Base-by-base conservation (phyloP, 129 eudicot genomes). In the Ambrosia trifida region DNA sequence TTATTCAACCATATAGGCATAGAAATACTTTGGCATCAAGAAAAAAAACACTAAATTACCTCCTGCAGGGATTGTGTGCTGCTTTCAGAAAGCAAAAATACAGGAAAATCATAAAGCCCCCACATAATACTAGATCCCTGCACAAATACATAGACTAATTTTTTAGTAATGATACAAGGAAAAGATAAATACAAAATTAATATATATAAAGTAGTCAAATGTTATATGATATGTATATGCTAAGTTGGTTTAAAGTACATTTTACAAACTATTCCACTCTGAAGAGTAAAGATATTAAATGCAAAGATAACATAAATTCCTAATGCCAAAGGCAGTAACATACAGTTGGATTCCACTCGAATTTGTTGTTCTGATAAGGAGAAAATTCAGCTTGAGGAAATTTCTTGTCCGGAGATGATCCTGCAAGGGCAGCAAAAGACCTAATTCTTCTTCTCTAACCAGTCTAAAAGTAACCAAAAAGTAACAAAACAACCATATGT, bases 111-210 rank as follows among this genome's bases (percentile, higher is more conserved):
- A 69, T 90, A 90, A 53, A 76, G 73, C 17, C 78, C 78, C 96
- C 96, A 90, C 96, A 95, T 95, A 66, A 78, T 74, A 72, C 95
- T 96, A 79, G 97, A 88, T 77, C 99, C 99, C 99, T 95, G 89
- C 79, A 83, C 47, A 60, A 44, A 62, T 47, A 62, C 9, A 45
- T 3, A 62, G 47, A 33, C n/a, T 14, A 12, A 10, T 7, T 7
- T 7, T 2, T 2, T 49, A 5, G 14, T 19, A 11, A 18, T 60
- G 45, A 57, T 43, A 74, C 33, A 53, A 41, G 64, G 20, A 40
- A 52, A 74, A 60, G 3, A 14, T 35, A 64, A 52, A 64, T 57
- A 31, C 33, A n/a, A n/a, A n/a, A n/a, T n/a, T n/a, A n/a, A n/a
- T n/a, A n/a, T n/a, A n/a, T n/a, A n/a, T n/a, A n/a, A n/a, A n/a